A percentile compares a stretch with the other conserved stretches of the same genome.
These are phyloP conservation scores for Elaeis oleifera DNA, from an alignment of 202 grass and related monocot species.

Conservation along the genomic window DNA sequence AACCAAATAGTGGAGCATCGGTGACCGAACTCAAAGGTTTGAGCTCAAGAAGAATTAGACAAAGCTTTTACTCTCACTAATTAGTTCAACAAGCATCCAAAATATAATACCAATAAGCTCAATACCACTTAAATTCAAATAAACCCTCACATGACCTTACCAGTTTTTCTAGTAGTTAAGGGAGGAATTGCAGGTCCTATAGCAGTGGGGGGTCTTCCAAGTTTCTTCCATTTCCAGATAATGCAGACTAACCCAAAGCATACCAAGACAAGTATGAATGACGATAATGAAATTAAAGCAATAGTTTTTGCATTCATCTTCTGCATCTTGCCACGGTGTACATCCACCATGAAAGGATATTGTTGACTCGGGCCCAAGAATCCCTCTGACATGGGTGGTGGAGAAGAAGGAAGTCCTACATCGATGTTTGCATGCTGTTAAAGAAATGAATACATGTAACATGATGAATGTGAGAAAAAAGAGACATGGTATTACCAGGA, in stretches of 20 bases:
- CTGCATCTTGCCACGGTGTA: conserved; percentile 32
- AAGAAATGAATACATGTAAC: not conserved
- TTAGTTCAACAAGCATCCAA: too few species aligned
- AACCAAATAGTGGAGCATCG: too few species aligned
- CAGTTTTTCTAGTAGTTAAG: conserved; percentile 42
- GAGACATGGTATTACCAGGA: conserved; percentile 27
- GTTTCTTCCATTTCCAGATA: conserved; percentile 42
- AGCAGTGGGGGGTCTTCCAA: conserved; percentile 27
- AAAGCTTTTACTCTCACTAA: too few species aligned
- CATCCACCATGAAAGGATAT: conserved; percentile 49
- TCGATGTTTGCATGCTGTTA: conserved; percentile 26
- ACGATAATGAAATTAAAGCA: conserved; percentile 60
- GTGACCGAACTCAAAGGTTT: too few species aligned
- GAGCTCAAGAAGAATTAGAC: too few species aligned
- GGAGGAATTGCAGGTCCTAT: conserved; percentile 30
- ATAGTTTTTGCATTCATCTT: conserved; percentile 53
- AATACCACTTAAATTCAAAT: too few species aligned
- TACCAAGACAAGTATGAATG: conserved; percentile 42
- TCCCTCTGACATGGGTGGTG: conserved; percentile 27
- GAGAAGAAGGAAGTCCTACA: conserved; percentile 54
- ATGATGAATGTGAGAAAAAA: too few species aligned
- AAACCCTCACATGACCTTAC: conserved; percentile 22
- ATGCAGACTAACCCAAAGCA: conserved; percentile 42
- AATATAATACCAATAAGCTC: too few species aligned
- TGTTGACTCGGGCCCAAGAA: conserved; percentile 42